Base-by-base conservation (phyloP, 352 stramenopile genomes). In the Blastocystis sp. region DNA sequence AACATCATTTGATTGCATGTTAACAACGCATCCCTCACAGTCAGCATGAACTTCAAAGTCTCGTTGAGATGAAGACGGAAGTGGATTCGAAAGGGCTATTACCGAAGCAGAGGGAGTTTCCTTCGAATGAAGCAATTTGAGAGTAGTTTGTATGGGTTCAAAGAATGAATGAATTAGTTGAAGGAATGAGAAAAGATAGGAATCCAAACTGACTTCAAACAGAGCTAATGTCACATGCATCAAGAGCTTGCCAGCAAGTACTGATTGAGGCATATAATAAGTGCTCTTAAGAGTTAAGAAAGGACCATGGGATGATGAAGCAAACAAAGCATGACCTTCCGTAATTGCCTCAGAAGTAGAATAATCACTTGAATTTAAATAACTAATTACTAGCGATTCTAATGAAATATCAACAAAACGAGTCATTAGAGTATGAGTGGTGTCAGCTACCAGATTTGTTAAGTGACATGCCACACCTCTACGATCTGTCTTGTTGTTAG, bases 341-440 rank as follows among this genome's bases (percentile, higher is more conserved):
- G 35, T 51, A 43, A 46, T 37, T 19, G 63, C 3, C 19, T 43
- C 63, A n/a, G 63, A 74, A 37, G 63, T 74, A 32, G 0, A 74
- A 21, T 4, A 74, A n/a, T 37, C 29, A 43, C 6, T 74, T n/a
- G 63, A 27, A 43, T 16, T 52, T n/a, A 46, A 16, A 19, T n/a
- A 32, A 16, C 2, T 32, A 5, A 83, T 16, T 27, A 29, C 12
- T 5, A 83, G 24, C 9, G 21, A 39, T 3, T 63, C 42, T n/a
- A 83, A 49, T n/a, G 42, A 43, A 5, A 63, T 3, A 43, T 83
- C 71, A 29, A 83, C 16, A 24, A 51, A 83, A 19, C 49, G 46
- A 32, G 39, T 63, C n/a, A 42, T 66, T 5, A 59, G 46, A 2
- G 71, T 83, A 43, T 65, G 43, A 19, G 71, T 66, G 19, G 46